Evolutionary conservation across 2,329 filamentous ascomycete species (phyloP), one percentile per base, ranked within the genome.

Genomic region (Colletotrichum acutatum): DNA sequence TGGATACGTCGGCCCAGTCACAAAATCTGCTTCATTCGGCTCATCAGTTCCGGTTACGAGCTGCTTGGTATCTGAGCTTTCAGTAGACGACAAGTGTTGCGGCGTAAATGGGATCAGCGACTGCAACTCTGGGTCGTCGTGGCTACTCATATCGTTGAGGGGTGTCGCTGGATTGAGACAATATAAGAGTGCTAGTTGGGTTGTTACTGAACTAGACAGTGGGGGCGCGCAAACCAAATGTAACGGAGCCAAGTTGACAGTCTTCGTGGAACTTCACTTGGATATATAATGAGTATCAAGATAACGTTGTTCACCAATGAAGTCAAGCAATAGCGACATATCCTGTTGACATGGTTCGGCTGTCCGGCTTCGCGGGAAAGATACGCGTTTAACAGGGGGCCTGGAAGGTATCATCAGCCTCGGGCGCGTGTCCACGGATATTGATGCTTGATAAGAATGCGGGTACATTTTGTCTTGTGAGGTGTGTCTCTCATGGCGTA

Each of bases 391-490:
- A 52, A 46, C 59, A 49, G 28, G 54, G 16, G 22, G 16, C 28
- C 53, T 9, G 42, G 12, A 24, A 26, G 26, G 37, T 58, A 66
- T 37, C 53, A 60, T 32, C 60, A n/a, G 24, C 53, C 42, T 34
- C 11, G 26, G 16, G 14, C 54, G 32, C 70, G 28, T 49, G 66
- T 24, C 46, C 54, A 64, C 59, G 66, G 56, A 64, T 14, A 56
- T 22, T 28, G 12, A 11, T 72, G 53, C 46, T 69, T 69, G 70
- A 64, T 60, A 64, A 59, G 59, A 72, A 60, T 69, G 59, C 32
- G 53, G 52, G 58, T 54, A 37, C n/a, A n/a, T 24, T 16, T 24
- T 30, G 61, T 46, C 68, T 46, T 46, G 54, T 56, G 46, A 60
- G 42, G 22, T 16, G 22, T 69, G 59, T 69, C 52, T 72, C 32